Base-by-base conservation (phyloP, 768 basidiomycete species). In the Suillus lakei region DNA sequence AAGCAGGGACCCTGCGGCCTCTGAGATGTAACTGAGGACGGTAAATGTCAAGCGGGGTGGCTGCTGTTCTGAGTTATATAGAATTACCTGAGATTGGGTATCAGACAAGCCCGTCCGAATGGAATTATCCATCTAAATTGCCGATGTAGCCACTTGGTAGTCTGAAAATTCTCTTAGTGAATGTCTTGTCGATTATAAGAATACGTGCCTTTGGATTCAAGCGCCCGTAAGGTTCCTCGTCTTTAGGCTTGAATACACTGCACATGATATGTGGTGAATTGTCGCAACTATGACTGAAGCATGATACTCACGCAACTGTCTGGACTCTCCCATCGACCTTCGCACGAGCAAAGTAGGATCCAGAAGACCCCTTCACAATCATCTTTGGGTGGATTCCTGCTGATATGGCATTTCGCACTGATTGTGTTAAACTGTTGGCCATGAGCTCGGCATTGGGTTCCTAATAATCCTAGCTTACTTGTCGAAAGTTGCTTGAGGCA, bases 221-320 rank as follows among this genome's bases (percentile, higher is more conserved):
- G 46, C 88, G 83, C 30, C 94, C 94, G 73, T 96, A 96, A 1
- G 94, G 94, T 70, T 95, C 93, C 73, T 93, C 92, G 65, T 93
- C 91, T 74, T 95, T 95, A 1, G 95, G 95, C 74, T 96, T 96
- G 78, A 97, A 96, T 4, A 96, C 92, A 6, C 91, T 95, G 18
- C 28, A 30, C 32, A 43, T 32, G 43, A 18, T 18, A 26, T 58
- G 16, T 58, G 10, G 2, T 9, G 38, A 50, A 6, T 46, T 28
- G 23, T 58, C 3, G 55, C 23, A 9, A 56, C 26, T 39, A 34
- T 2, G 21, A n/a, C 32, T 56, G 39, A 9, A 56, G 12, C 28
- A 62, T 21, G 5, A 16, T 26, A 80, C 91, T 76, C 72, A 93
- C 92, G 90, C 92, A 51, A 95, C 89, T 16, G 91, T 93, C 67